phyloP scores from a whole-genome alignment of 1,139 yeast genomes.

The Debaryomyces sp. region DNA sequence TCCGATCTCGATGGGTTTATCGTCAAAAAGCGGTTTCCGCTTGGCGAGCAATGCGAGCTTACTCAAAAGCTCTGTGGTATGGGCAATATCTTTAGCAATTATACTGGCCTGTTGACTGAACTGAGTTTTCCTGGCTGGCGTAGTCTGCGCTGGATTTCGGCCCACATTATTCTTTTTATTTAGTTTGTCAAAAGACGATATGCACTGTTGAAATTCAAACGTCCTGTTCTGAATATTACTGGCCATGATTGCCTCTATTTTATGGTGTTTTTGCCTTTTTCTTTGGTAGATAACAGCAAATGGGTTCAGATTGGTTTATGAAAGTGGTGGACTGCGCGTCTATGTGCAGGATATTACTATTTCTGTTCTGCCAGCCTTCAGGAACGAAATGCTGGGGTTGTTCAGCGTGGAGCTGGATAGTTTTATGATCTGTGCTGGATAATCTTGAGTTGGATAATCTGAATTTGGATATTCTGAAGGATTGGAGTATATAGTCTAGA shows the following conservation, averaged over 20 bases:
- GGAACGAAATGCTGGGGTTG: not conserved
- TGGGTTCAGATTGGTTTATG: not conserved
- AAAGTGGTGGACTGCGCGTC: not conserved
- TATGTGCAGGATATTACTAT: constrained; percentile 1
- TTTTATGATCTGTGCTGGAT: too few species aligned
- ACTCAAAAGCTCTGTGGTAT: constrained; percentile 81
- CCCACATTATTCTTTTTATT: constrained; percentile 39
- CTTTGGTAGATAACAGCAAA: constrained; percentile 7
- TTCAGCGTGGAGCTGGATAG: too few species aligned
- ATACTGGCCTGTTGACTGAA: constrained; percentile 80
- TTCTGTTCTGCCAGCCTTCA: constrained; percentile 1
- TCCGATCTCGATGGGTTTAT: constrained; percentile 90
- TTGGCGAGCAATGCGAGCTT: constrained; percentile 84
- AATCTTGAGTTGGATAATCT: too few species aligned
- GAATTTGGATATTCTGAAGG: too few species aligned
- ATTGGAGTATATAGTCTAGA: too few species aligned
- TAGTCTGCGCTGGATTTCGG: constrained; percentile 7
- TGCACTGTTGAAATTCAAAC: constrained; percentile 84
- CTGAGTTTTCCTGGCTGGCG: constrained; percentile 51
- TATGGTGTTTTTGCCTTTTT: not conserved
- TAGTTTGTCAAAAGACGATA: constrained; percentile 64
- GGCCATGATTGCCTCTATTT: constrained; percentile 3
- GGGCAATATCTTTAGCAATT: constrained; percentile 87
- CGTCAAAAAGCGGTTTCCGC: constrained; percentile 89
- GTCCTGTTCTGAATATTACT: constrained; percentile 71